phyloP scores from a whole-genome alignment of 164 flowering plant species.

The Nymphaea colorata region DNA sequence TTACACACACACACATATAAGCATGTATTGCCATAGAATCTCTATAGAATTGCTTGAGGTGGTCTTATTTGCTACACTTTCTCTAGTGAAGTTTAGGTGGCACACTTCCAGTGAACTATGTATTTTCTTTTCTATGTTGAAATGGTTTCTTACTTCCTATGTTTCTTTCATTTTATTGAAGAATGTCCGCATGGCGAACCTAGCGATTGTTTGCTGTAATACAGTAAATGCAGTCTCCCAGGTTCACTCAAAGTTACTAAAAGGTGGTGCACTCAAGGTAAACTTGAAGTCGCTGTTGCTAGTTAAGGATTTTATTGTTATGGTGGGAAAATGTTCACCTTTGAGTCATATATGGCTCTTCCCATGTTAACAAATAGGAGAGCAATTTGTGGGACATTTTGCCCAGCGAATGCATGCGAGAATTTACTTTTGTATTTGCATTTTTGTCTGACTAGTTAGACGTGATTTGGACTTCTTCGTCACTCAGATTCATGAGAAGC shows the following conservation, averaged over 20 bases:
- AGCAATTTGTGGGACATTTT: no score
- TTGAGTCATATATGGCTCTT: no score
- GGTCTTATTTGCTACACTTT: background rate
- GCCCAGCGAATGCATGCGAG: no score
- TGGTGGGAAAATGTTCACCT: no score
- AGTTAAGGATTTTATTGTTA: no score
- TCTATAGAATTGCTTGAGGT: background rate
- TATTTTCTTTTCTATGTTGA: background rate
- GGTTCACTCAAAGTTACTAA: conserved; percentile 32
- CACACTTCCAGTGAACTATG: background rate
- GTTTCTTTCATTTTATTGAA: conserved; percentile 4
- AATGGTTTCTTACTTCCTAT: background rate
- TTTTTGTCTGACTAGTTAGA: no score
- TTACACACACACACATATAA: no score
- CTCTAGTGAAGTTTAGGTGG: background rate
- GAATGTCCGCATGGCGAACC: conserved; percentile 45
- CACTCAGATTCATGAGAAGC: no score
- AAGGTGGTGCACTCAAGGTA: conserved; percentile 44
- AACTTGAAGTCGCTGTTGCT: background rate
- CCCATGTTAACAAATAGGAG: no score
- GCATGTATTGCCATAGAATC: no score
- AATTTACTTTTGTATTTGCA: no score
- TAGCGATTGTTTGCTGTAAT: conserved; percentile 38
- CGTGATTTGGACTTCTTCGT: no score
- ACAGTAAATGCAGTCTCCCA: conserved; percentile 47